Percentiles rank a stretch among this genome's conserved stretches.
Conservation (phyloP, 1,284 basidiomycete genomes). For the Irpex sp. region DNA sequence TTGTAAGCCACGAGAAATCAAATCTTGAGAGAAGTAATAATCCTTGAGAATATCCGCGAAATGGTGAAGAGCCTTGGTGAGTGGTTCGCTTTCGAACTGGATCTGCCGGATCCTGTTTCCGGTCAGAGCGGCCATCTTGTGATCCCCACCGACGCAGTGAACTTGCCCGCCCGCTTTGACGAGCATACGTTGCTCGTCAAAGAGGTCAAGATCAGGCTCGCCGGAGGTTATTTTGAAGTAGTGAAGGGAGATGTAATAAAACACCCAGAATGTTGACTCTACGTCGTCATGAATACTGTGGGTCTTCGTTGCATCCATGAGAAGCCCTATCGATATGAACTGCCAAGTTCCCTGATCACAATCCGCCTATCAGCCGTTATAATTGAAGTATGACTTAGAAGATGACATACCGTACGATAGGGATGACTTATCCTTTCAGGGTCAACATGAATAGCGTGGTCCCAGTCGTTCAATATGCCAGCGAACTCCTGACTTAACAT, state of each 20-base stretch:
- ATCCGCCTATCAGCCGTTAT: too few relatives aligned
- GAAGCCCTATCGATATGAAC: neutral
- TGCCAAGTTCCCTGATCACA: constrained; percentile 2
- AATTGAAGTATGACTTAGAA: neutral
- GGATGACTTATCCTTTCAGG: neutral
- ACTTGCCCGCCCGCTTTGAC: neutral
- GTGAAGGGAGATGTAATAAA: neutral
- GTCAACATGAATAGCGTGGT: neutral
- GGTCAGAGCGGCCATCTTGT: neutral
- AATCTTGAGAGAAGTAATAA: neutral
- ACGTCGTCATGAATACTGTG: neutral
- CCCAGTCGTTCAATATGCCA: constrained; percentile 1
- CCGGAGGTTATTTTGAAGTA: neutral
- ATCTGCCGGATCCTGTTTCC: neutral
- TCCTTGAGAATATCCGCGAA: neutral
- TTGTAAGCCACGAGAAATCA: neutral
- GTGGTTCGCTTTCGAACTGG: neutral
- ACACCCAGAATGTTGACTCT: neutral
- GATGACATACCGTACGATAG: constrained; percentile 1
- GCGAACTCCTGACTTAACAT: neutral
- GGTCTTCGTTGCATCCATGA: neutral
- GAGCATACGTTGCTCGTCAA: neutral
- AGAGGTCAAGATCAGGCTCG: neutral
- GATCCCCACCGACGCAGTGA: neutral
- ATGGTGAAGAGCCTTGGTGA: neutral